Base-by-base conservation (phyloP, 2,329 filamentous ascomycete genomes). In the Zymoseptoria brevis region DNA sequence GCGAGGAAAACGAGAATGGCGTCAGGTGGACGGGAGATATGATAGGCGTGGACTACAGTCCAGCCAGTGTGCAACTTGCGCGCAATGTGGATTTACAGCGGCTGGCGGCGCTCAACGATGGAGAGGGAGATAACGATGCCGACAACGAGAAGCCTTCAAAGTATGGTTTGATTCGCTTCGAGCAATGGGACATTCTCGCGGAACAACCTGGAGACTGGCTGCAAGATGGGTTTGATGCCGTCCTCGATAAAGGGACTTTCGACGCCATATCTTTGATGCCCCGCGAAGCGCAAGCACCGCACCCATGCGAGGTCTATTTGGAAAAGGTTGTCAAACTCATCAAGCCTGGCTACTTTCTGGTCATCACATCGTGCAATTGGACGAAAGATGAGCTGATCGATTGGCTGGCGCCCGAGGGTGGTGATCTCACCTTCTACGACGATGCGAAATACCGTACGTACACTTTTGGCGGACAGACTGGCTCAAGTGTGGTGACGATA, bases 331-430 rank as follows among this genome's bases (percentile, higher is more conserved):
- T 86, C 62, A 76, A 75, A 26, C 79, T 97, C 63, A 81, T 97
- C 55, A 85, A 83, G 67, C 76, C 75, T 0, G 87, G 86, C 1
- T 90, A 90, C 0, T 79, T 90, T 22, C 83, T 97, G 67, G 75
- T 96, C 60, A 84, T 99, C 57, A 97, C 94, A 57, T 96, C 91
- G 74, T 99, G 94, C 74, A 99, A 99, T 76, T 99, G 94, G 94
- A 97, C 93, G 1, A 91, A 94, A 77, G 83, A 85, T 49, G 94
- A 99, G 78, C 75, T 99, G 68, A 79, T 81, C 61, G 76, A 75
- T 16, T 97, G 93, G 91, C 94, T 97, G 71, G 84, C 81, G 55
- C 65, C 66, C 2, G 77, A 74, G 2, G 74, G 72, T 54, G 67
- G 73, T 57, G 70, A 77, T 54, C 80, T 95, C 66, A 77, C 78